Evolutionary conservation across 768 basidiomycete genomes (phyloP).

Genomic region (Trametes cubensis): DNA sequence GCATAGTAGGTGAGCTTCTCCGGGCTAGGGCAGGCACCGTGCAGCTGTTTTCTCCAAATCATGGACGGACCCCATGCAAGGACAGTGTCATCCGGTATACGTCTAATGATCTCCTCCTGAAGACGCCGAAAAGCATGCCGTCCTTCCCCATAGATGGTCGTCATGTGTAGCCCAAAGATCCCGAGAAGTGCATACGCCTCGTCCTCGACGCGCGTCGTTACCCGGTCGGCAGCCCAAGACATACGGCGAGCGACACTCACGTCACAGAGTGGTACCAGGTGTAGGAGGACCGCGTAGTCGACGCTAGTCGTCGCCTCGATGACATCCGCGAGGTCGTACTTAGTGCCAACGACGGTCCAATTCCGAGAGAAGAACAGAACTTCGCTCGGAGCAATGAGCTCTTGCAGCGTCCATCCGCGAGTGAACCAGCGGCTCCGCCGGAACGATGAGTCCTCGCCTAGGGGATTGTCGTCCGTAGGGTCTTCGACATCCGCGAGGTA

Average conservation of each 20-base stretch:
- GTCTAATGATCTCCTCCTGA: neutral
- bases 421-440: neutral
- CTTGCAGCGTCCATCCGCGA: slow-evolving; percentile 5
- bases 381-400: neutral
- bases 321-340: neutral
- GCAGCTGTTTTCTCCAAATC: too few relatives aligned
- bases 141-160: slow-evolving; percentile 5
- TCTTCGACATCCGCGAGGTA: neutral
- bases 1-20: too few relatives aligned
- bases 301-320: neutral
- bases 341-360: slow-evolving; percentile 4
- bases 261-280: neutral
- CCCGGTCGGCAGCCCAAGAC: slow-evolving; percentile 3
- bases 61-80: neutral
- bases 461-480: neutral
- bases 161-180: slow-evolving; percentile 2
- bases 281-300: neutral
- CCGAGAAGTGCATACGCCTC: slow-evolving; percentile 6
- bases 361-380: neutral
- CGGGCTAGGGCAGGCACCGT: too few relatives aligned
- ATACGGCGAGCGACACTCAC: slow-evolving; percentile 10
- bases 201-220: neutral
- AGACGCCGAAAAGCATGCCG: neutral
- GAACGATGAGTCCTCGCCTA: neutral
- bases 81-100: neutral